phyloP scores from a whole-genome alignment of 169 alveolate species.

The Plasmodium reichenowi region DNA sequence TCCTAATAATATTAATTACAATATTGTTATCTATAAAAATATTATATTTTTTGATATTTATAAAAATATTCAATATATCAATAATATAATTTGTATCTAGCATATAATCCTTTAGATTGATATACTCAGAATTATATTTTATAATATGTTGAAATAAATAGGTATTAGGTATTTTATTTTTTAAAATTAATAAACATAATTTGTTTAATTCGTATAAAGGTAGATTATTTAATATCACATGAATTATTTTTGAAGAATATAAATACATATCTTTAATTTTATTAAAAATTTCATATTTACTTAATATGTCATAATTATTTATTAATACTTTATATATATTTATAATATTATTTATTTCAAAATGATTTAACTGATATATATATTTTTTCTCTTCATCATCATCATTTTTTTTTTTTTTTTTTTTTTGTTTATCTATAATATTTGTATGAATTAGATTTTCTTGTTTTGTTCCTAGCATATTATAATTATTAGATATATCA shows the following conservation, averaged over 20 bases:
- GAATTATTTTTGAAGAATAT: slow-evolving; percentile 32
- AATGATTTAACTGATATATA: background rate
- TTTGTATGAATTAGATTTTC: background rate
- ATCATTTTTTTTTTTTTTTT: background rate
- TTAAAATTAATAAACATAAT: slow-evolving; percentile 50
- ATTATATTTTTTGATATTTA: slow-evolving; percentile 31
- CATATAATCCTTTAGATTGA: slow-evolving; percentile 1
- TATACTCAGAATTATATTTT: slow-evolving; percentile 40
- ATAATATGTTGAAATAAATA: slow-evolving; percentile 37
- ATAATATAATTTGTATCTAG: slow-evolving; percentile 37
- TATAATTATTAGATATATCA: background rate
- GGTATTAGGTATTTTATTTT: slow-evolving; percentile 43
- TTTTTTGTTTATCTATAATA: background rate
- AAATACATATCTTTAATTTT: slow-evolving; percentile 60
- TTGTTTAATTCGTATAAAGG: slow-evolving; percentile 56
- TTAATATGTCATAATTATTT: slow-evolving; percentile 20
- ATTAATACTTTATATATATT: slow-evolving; percentile 59
- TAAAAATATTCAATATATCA: slow-evolving; percentile 17
- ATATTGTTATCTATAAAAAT: slow-evolving; percentile 21
- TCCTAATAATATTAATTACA: slow-evolving; percentile 26
- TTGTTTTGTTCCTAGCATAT: too few species aligned
- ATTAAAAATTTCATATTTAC: slow-evolving; percentile 26
- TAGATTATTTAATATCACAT: slow-evolving; percentile 15
- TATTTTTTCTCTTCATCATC: background rate
- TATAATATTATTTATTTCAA: slow-evolving; percentile 21